Evolutionary conservation across 495 filamentous ascomycete genomes (phyloP), one percentile per base, ranked within the genome.

Genomic region (Podospora pseudoanserina): DNA sequence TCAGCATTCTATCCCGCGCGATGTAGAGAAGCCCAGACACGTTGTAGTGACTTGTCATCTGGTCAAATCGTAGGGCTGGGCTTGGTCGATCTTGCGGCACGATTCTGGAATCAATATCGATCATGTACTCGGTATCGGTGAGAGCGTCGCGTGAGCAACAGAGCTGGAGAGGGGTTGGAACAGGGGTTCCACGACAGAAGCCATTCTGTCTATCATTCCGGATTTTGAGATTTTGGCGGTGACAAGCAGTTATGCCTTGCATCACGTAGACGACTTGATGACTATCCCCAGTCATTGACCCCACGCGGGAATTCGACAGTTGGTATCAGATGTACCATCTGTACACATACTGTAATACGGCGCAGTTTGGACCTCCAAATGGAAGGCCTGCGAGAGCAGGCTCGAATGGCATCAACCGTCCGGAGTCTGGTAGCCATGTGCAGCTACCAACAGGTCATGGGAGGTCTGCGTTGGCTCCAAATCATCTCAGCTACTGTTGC

Each of bases 1-100:
- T 64, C 64, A 70, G 64, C 68, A 70, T 59, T 58, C 56, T 63
- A 53, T 59, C 19, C 54, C 4, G 30, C 5, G 30, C 7, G 30
- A 49, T 49, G 49, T 11, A 20, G 18, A 58, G 55, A 4, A 58
- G 5, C 55, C 11, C 55, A 58, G 11, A 58, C 23, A 26, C n/a
- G n/a, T 26, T n/a, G 6, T 20, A 5, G 55, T 58, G 23, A 58
- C n/a, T 26, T 58, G 55, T 58, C 55, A 58, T 58, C n/a, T 58
- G 55, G n/a, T 13, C 55, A 19, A 58, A 26, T 58, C 23, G 55
- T 58, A 58, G 23, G 55, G 55, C 55, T 58, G 55, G 23, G 7
- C 16, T 19, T 26, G 55, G 55, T 26, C 55, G 23, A 58, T 58
- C 55, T 26, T 58, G 55, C 23, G 55, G 55, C 23, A 58, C 55